A percentile compares a stretch with the other conserved stretches of the same genome.
Evolutionary conservation across 768 basidiomycete genomes (phyloP).

Genomic region (Nidula microcarpa): DNA sequence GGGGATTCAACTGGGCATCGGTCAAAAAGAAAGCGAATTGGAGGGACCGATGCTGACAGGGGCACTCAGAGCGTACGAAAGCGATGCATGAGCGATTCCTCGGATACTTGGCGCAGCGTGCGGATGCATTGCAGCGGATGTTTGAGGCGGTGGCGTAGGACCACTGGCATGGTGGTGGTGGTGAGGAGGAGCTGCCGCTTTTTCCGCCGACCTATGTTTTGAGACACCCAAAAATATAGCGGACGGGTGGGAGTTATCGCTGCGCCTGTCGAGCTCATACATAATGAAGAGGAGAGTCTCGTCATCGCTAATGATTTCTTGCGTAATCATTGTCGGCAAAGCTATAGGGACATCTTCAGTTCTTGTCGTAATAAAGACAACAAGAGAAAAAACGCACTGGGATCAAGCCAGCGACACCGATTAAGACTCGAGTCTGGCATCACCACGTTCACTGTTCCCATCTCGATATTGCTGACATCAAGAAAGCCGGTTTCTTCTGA

Average conservation of each 20-base stretch:
- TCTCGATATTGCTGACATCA: slow-evolving; percentile 42
- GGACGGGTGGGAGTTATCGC: slow-evolving; percentile 47
- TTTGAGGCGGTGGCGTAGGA: too few species aligned
- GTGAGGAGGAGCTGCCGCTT: neutral
- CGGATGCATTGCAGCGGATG: too few species aligned
- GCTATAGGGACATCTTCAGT: slow-evolving; percentile 30
- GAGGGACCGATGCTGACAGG: too few species aligned
- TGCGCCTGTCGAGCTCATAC: slow-evolving; percentile 65
- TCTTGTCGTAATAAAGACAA: slow-evolving; percentile 13
- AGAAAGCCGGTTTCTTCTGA: slow-evolving; percentile 52
- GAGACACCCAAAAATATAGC: slow-evolving; percentile 57
- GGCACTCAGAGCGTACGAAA: too few species aligned
- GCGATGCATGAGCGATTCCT: too few species aligned
- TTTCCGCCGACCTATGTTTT: slow-evolving; percentile 21
- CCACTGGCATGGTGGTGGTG: too few species aligned
- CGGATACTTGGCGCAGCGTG: too few species aligned
- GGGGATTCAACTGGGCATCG: too few species aligned
- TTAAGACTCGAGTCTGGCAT: slow-evolving; percentile 67
- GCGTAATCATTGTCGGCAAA: slow-evolving; percentile 55
- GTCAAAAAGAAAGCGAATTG: too few species aligned
- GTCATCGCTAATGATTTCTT: slow-evolving; percentile 68
- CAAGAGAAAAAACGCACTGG: slow-evolving; percentile 41
- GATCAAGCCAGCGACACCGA: slow-evolving; percentile 69
- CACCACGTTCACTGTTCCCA: slow-evolving; percentile 48
- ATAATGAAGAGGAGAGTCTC: slow-evolving; percentile 59